Percentiles rank a stretch among this genome's conserved stretches.
phyloP scores from a whole-genome alignment of 2,329 filamentous ascomycete species.

The Verticillium zaregamsianum region DNA sequence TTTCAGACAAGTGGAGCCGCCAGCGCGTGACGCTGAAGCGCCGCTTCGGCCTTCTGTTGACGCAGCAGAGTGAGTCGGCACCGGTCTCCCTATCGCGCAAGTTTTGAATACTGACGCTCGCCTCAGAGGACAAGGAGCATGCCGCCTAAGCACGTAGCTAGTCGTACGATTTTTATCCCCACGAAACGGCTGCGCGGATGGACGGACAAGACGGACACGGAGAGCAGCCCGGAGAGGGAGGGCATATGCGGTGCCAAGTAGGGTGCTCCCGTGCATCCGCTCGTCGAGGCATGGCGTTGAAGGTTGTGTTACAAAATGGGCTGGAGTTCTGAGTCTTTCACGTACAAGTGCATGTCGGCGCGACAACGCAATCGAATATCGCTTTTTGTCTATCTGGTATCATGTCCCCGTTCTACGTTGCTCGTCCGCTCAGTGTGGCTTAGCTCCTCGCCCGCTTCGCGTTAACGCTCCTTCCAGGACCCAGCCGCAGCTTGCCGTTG shows the following conservation, averaged over 20 bases:
- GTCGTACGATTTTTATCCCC: background rate
- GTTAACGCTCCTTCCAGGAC: constrained; percentile 84
- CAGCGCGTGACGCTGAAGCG: constrained; percentile 95
- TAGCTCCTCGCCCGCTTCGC: constrained; percentile 20
- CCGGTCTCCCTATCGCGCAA: background rate
- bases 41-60: constrained; percentile 83
- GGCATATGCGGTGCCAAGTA: no score
- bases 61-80: constrained; percentile 58
- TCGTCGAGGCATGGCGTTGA: background rate
- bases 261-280: background rate
- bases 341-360: background rate
- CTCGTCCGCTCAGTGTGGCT: background rate
- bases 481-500: constrained; percentile 70
- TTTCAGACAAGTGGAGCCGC: constrained; percentile 85
- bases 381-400: constrained; percentile 12
- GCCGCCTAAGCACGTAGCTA: background rate
- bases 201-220: background rate
- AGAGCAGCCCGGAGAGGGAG: background rate
- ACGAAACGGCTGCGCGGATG: background rate
- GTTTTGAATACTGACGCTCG: background rate
- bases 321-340: background rate
- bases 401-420: constrained; percentile 3
- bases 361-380: background rate
- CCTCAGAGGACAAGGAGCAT: constrained; percentile 2
- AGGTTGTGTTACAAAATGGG: background rate